These are phyloP conservation scores for Syzygium aqueum DNA, from an alignment of 345 rosid species.

Conservation along the genomic window DNA sequence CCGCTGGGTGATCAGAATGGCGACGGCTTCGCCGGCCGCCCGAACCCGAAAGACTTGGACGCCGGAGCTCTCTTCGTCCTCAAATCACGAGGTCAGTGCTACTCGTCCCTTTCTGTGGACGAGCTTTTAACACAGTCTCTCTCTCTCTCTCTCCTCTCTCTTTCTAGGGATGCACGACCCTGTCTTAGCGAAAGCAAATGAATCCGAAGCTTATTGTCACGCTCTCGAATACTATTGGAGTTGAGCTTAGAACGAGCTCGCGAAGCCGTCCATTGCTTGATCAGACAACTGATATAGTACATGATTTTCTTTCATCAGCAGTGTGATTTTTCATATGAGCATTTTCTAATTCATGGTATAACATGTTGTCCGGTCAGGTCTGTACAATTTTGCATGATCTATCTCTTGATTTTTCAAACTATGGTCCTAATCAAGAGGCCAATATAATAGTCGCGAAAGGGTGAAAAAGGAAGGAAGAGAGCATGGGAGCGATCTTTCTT, in stretches of 20 bases:
- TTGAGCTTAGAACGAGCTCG: background rate
- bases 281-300: background rate
- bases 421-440: background rate
- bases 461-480: background rate
- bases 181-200: background rate
- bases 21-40: background rate
- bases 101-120: background rate
- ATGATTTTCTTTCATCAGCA: background rate
- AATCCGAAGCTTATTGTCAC: background rate
- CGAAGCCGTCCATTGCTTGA: background rate
- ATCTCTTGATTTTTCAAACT: background rate
- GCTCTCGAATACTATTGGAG: background rate
- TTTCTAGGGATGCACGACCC: background rate
- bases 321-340: background rate
- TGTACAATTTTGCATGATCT: background rate
- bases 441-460: background rate
- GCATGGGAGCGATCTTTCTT: background rate
- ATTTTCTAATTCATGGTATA: background rate
- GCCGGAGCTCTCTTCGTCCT: slow-evolving; percentile 27
- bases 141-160: background rate
- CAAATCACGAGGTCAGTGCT: slow-evolving; percentile 15
- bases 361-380: background rate
- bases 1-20: background rate
- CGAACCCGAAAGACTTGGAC: slow-evolving; percentile 4
- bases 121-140: background rate